Conservation (phyloP, 225 moss, liverwort and hornwort species). For the Pseudoscleropodium purum region DNA sequence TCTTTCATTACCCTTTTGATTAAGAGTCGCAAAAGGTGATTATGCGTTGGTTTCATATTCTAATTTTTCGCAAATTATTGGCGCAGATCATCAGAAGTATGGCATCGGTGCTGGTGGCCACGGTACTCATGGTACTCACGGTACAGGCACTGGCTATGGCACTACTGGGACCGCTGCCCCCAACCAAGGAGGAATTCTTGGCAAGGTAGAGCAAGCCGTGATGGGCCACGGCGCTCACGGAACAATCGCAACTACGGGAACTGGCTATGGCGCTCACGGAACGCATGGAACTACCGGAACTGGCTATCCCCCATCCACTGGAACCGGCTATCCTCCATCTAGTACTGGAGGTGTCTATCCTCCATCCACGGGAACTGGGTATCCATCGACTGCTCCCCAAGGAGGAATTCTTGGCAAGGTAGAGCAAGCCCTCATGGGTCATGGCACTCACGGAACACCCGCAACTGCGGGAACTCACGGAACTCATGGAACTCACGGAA, state of each 20-base stretch:
- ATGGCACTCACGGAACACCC: background rate
- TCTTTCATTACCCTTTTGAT: background rate
- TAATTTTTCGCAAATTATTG: background rate
- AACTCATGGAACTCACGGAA: background rate
- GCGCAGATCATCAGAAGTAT: background rate
- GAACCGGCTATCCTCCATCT: background rate
- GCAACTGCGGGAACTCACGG: background rate
- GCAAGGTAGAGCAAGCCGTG: constrained; percentile 1
- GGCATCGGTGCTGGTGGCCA: constrained; percentile 5
- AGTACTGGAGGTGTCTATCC: no score
- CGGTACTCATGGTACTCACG: background rate
- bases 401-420: constrained; percentile 12
- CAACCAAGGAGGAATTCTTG: background rate
- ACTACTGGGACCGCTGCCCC: background rate
- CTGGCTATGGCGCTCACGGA: background rate
- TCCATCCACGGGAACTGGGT: background rate
- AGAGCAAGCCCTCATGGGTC: background rate
- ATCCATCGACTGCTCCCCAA: background rate
- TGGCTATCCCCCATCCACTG: background rate
- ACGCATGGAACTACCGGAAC: background rate
- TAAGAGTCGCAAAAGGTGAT: background rate
- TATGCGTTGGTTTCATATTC: background rate
- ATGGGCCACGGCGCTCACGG: background rate
- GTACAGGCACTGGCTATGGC: background rate
- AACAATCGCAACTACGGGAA: background rate